Conservation (phyloP, 768 basidiomycete genomes). For the Podaxis sp. region DNA sequence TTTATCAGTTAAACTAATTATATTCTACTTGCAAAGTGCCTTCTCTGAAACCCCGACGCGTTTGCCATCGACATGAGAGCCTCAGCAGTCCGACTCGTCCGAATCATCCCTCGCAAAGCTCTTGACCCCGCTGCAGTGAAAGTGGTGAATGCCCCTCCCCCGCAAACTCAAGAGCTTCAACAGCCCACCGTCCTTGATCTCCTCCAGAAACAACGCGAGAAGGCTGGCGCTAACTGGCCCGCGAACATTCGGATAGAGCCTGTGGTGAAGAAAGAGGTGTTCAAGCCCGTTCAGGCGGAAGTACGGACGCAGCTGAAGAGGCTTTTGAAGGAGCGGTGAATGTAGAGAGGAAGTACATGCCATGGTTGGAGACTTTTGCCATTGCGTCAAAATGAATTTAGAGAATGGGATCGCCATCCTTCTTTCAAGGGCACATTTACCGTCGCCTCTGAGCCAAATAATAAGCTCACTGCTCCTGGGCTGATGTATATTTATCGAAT, state of each 20-base stretch:
- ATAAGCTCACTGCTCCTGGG: not conserved
- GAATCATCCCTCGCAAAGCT: conserved; percentile 33
- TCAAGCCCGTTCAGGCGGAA: conserved; percentile 36
- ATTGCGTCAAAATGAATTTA: not conserved
- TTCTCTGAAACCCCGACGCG: not conserved
- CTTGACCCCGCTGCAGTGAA: conserved; percentile 27
- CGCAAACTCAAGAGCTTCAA: conserved; percentile 33
- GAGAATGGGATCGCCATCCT: not conserved
- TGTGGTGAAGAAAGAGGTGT: conserved; percentile 37
- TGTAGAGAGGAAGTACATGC: not conserved
- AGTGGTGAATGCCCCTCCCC: conserved; percentile 31
- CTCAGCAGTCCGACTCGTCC: conserved; percentile 32
- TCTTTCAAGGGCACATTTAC: not conserved
- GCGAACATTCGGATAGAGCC: conserved; percentile 45
- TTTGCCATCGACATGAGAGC: conserved; percentile 31
- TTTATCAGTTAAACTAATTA: not conserved
- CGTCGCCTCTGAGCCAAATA: not conserved
- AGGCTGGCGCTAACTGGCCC: conserved; percentile 38
- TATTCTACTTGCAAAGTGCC: not conserved
- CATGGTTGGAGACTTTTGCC: not conserved
- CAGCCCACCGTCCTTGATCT: conserved; percentile 34
- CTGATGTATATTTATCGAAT: not conserved
- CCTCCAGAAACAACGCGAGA: conserved; percentile 32
- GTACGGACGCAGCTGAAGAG: conserved; percentile 37
- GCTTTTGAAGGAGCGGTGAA: conserved; percentile 36